phyloP scores from a whole-genome alignment of 2,329 filamentous ascomycete species.

The Gremmenia infestans region DNA sequence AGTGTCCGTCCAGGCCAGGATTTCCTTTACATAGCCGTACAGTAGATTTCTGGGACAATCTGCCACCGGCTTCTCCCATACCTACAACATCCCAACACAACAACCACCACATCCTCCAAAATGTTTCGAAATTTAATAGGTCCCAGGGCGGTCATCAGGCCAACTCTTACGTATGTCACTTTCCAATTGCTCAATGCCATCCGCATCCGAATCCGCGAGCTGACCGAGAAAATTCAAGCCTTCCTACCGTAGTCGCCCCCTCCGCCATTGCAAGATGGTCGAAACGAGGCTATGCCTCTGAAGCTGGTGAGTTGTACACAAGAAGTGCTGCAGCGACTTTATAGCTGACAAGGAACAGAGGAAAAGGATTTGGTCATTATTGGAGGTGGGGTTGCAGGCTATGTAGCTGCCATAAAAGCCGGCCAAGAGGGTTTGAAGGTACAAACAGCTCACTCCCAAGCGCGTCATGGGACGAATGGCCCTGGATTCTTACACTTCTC shows the following conservation, averaged over 20 bases:
- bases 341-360: constrained; percentile 60
- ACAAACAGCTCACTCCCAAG: constrained; percentile 24
- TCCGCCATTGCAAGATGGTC: constrained; percentile 48
- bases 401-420: constrained; percentile 98
- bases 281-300: constrained; percentile 54
- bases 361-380: constrained; percentile 98
- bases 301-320: constrained; percentile 31
- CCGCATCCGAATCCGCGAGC: constrained; percentile 1
- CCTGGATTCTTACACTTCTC: constrained; percentile 12
- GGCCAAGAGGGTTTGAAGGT: constrained; percentile 97
- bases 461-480: neutral
- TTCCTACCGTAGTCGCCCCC: constrained; percentile 45
- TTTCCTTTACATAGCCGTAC: no score
- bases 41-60: neutral
- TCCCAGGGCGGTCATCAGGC: constrained; percentile 52
- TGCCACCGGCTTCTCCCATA: neutral
- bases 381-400: constrained; percentile 95
- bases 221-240: constrained; percentile 35
- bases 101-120: constrained; percentile 18
- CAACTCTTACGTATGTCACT: constrained; percentile 49
- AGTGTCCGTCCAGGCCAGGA: no score
- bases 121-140: constrained; percentile 61
- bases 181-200: constrained; percentile 12
- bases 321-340: constrained; percentile 43
- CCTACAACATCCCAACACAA: constrained; percentile 15